phyloP scores from a whole-genome alignment of 129 eudicot genomes.

The Lonicera japonica region DNA sequence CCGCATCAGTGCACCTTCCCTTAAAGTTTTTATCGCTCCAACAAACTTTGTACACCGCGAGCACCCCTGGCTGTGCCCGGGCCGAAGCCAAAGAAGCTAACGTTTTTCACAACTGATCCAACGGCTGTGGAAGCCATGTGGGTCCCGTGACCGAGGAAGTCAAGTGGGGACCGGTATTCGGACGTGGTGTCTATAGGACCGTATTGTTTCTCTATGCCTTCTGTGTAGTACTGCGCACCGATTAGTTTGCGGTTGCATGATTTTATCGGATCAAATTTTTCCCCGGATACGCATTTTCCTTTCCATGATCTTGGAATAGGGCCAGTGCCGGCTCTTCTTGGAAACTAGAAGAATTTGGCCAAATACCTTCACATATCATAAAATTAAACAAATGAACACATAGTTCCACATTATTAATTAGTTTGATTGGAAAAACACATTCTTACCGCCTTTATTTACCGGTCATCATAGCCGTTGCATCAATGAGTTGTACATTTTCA shows the following conservation, averaged over 20 bases:
- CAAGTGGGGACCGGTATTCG: slow-evolving; percentile 54
- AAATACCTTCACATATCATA: slow-evolving; percentile 33
- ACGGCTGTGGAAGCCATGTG: slow-evolving; percentile 73
- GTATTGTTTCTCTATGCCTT: slow-evolving; percentile 43
- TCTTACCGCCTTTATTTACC: no score
- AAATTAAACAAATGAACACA: background rate
- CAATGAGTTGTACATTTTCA: no score
- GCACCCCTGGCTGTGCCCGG: slow-evolving; percentile 55
- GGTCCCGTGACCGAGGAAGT: slow-evolving; percentile 65
- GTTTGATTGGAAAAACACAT: no score
- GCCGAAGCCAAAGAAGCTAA: slow-evolving; percentile 44
- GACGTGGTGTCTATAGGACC: slow-evolving; percentile 28
- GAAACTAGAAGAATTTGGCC: slow-evolving; percentile 79
- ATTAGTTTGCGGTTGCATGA: slow-evolving; percentile 60
- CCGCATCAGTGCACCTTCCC: slow-evolving; percentile 54
- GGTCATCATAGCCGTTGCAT: no score
- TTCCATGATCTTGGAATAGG: slow-evolving; percentile 56
- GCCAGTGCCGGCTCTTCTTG: slow-evolving; percentile 49
- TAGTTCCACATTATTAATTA: no score
- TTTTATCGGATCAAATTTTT: slow-evolving; percentile 39
- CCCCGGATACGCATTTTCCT: slow-evolving; percentile 51
- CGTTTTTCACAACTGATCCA: slow-evolving; percentile 41
- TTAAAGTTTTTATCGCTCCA: slow-evolving; percentile 33
- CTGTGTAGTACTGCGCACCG: slow-evolving; percentile 59
- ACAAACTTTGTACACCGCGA: slow-evolving; percentile 76